Evolutionary conservation across 768 basidiomycete species (phyloP).

Genomic region (Dioszegia aurantiaca): DNA sequence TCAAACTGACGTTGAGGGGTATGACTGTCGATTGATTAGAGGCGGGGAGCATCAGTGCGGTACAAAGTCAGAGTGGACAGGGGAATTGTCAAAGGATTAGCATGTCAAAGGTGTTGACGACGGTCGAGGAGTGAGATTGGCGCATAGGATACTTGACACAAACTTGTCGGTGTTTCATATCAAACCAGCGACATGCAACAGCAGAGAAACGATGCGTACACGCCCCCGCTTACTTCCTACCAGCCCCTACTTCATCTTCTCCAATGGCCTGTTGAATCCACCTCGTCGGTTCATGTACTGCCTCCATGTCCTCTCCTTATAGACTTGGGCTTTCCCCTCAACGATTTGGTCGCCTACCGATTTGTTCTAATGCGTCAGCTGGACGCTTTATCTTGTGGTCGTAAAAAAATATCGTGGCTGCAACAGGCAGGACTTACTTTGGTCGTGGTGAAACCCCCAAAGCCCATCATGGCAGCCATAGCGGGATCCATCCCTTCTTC

Average conservation of each 20-base stretch:
- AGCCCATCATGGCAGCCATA: constrained; percentile 87
- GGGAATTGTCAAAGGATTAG: not conserved
- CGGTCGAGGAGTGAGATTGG: too few species aligned
- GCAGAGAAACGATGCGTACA: too few species aligned
- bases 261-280: constrained; percentile 66
- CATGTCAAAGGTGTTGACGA: too few species aligned
- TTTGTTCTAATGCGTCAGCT: constrained; percentile 50
- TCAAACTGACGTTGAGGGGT: too few species aligned
- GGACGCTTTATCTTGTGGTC: not conserved
- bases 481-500: constrained; percentile 64
- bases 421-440: constrained; percentile 64
- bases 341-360: constrained; percentile 56
- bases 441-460: constrained; percentile 80
- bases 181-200: too few species aligned
- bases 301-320: constrained; percentile 83
- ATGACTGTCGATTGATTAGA: too few species aligned
- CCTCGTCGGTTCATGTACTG: constrained; percentile 92
- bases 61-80: too few species aligned
- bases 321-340: constrained; percentile 42
- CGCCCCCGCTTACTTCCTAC: too few species aligned
- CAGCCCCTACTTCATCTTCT: constrained; percentile 82
- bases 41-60: too few species aligned
- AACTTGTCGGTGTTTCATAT: too few species aligned
- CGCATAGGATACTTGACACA: too few species aligned
- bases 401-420: too few species aligned